A percentile compares a stretch with the other conserved stretches of the same genome.
phyloP scores from a whole-genome alignment of 2,329 filamentous ascomycete species.

The Daldinia sp. region DNA sequence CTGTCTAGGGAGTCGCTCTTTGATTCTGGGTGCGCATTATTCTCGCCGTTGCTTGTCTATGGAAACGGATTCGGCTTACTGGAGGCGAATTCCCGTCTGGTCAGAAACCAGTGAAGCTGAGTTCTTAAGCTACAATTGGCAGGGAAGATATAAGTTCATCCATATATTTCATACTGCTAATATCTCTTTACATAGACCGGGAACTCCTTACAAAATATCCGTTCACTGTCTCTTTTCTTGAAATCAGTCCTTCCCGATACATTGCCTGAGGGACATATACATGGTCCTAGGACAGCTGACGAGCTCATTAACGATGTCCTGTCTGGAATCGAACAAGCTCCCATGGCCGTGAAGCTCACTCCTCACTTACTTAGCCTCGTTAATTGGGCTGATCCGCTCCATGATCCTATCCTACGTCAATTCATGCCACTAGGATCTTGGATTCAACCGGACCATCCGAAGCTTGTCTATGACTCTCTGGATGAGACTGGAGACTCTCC shows the following conservation, averaged over 20 bases:
- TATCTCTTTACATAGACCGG: too few species aligned
- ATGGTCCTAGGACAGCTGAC: neutral
- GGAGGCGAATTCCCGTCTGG: constrained; percentile 4
- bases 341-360: constrained; percentile 6
- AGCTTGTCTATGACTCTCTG: neutral
- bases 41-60: neutral
- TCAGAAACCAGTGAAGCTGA: constrained; percentile 6
- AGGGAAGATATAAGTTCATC: too few species aligned
- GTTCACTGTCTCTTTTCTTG: too few species aligned
- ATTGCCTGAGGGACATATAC: neutral
- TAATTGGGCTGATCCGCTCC: constrained; percentile 2
- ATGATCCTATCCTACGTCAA: constrained; percentile 3
- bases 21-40: too few species aligned
- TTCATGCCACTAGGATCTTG: constrained; percentile 2
- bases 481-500: constrained; percentile 5
- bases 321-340: neutral
- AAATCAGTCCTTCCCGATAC: neutral
- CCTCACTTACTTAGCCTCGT: constrained; percentile 3
- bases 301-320: constrained; percentile 5
- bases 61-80: neutral
- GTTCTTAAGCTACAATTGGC: neutral
- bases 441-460: constrained; percentile 1
- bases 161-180: too few species aligned
- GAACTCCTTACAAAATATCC: too few species aligned
- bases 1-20: too few species aligned